Evolutionary conservation across 2,329 filamentous ascomycete species (phyloP).

Genomic region (Aureobasidium sp.): DNA sequence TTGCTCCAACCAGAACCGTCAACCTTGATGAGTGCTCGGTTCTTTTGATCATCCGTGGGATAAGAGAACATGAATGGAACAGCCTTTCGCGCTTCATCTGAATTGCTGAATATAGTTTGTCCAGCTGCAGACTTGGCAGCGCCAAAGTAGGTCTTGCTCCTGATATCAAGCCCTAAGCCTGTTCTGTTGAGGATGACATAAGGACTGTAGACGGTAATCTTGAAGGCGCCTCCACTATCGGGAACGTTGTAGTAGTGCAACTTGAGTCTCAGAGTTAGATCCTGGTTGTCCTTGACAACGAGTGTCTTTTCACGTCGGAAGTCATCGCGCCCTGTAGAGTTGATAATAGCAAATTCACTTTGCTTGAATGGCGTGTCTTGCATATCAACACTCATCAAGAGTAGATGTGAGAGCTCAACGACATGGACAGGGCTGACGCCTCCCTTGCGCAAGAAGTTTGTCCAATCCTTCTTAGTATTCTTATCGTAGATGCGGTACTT

Average conservation of each 20-base stretch:
- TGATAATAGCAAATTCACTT: slow-evolving; percentile 96
- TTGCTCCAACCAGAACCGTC: slow-evolving; percentile 94
- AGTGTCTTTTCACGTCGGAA: slow-evolving; percentile 77
- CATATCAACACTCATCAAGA: slow-evolving; percentile 90
- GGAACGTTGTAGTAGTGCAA: slow-evolving; percentile 88
- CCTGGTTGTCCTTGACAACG: slow-evolving; percentile 76
- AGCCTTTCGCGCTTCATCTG: slow-evolving; percentile 60
- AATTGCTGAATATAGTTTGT: slow-evolving; percentile 57
- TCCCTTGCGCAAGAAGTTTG: slow-evolving; percentile 92
- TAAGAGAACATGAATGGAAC: slow-evolving; percentile 96
- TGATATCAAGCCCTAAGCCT: slow-evolving; percentile 77
- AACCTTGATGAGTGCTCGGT: slow-evolving; percentile 79
- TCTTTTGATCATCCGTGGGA: slow-evolving; percentile 78
- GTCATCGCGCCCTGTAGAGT: slow-evolving; percentile 77
- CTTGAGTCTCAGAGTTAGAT: slow-evolving; percentile 69
- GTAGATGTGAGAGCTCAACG: slow-evolving; percentile 86
- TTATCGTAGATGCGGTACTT: slow-evolving; percentile 99
- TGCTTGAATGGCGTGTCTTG: slow-evolving; percentile 91
- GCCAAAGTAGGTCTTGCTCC: slow-evolving; percentile 83
- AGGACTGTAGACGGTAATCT: slow-evolving; percentile 87
- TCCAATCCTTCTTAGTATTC: slow-evolving; percentile 98
- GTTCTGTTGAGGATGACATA: slow-evolving; percentile 96
- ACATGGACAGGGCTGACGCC: slow-evolving; percentile 96
- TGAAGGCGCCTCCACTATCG: slow-evolving; percentile 90
- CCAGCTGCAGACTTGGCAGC: slow-evolving; percentile 77